Conservation (phyloP, 2,329 filamentous ascomycete genomes). For the Beauveria brongniartii region DNA sequence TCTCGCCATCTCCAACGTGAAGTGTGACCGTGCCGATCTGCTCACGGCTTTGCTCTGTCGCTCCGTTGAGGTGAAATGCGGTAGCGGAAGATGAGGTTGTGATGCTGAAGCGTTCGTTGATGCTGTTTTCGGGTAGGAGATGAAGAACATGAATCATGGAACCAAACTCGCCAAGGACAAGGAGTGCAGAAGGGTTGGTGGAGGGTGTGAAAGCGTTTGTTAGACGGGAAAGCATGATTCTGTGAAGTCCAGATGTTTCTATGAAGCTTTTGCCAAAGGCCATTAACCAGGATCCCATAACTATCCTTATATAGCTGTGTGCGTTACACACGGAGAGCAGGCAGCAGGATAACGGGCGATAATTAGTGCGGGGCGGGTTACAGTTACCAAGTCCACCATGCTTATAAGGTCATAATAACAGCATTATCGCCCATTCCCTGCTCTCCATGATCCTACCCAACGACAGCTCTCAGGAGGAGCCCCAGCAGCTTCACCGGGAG, state of each 20-base stretch:
- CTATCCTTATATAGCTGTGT: no score
- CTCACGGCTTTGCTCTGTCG: not conserved
- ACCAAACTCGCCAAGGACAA: not conserved
- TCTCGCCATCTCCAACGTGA: slow-evolving; percentile 8
- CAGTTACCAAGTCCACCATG: not conserved
- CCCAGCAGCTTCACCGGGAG: not conserved
- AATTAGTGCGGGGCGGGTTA: no score
- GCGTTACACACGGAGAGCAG: no score
- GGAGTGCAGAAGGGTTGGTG: not conserved
- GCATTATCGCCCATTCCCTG: not conserved
- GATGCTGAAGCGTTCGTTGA: not conserved
- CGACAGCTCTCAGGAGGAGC: not conserved
- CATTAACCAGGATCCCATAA: no score
- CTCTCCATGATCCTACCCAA: not conserved
- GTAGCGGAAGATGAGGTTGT: not conserved
- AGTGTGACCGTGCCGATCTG: slow-evolving; percentile 4
- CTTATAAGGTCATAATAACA: not conserved
- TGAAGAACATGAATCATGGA: not conserved
- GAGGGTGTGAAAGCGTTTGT: not conserved
- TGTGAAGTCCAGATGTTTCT: not conserved
- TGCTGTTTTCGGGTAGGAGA: not conserved
- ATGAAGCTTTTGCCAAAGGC: not conserved
- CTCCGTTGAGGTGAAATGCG: not conserved
- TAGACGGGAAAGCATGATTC: not conserved
- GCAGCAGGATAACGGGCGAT: no score